Evolutionary conservation across 805 yeast species (phyloP).

Genomic region (Saccharomycopsis oosterbeekiorum): DNA sequence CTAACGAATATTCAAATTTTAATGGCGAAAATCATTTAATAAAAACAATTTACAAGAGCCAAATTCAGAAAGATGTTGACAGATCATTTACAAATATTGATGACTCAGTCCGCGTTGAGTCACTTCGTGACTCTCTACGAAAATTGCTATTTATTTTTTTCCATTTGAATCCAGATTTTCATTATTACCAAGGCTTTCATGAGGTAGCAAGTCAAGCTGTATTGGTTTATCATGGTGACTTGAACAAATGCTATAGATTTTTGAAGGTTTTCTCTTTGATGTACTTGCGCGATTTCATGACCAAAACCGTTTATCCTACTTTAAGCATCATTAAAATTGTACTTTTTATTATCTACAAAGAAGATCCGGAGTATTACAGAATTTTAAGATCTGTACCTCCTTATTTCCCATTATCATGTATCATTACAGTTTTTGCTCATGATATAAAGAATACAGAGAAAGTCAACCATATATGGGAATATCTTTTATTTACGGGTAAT

Average conservation of each 20-base stretch:
- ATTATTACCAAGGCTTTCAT: slow-evolving; percentile 90
- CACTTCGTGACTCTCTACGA: not conserved
- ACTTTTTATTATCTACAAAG: slow-evolving; percentile 44
- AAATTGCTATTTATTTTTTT: slow-evolving; percentile 44
- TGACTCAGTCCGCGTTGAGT: slow-evolving; percentile 4
- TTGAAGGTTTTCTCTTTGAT: slow-evolving; percentile 48
- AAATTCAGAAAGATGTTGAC: slow-evolving; percentile 67
- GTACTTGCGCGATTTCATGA: slow-evolving; percentile 79
- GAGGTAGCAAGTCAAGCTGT: slow-evolving; percentile 68
- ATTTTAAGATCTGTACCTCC: slow-evolving; percentile 39
- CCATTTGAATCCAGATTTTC: slow-evolving; percentile 47
- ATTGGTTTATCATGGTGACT: slow-evolving; percentile 38
- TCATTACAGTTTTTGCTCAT: slow-evolving; percentile 73
- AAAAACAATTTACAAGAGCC: slow-evolving; percentile 42
- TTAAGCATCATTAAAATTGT: slow-evolving; percentile 56
- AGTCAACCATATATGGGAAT: slow-evolving; percentile 59
- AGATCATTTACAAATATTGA: slow-evolving; percentile 51
- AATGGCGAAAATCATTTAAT: not conserved
- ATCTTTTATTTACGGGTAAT: slow-evolving; percentile 35
- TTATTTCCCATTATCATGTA: slow-evolving; percentile 62
- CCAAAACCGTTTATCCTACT: slow-evolving; percentile 56
- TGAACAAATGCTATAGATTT: slow-evolving; percentile 41
- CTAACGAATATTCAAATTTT: not conserved
- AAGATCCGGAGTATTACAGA: slow-evolving; percentile 37
- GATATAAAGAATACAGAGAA: slow-evolving; percentile 42